Evolutionary conservation across 176 grass and related monocot species (phyloP).

Genomic region (Saccharum officinarum): DNA sequence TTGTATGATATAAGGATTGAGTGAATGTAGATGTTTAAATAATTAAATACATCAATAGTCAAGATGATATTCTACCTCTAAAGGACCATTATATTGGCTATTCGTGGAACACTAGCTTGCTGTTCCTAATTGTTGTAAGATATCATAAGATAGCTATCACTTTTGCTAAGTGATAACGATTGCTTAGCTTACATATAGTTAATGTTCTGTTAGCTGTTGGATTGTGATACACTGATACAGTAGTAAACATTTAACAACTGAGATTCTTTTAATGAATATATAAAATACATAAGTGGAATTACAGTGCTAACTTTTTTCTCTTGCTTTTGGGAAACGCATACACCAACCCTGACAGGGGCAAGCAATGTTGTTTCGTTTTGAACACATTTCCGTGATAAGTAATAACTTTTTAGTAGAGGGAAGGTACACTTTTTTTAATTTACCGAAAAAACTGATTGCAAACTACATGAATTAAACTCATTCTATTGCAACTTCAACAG

Average conservation of each 20-base stretch:
- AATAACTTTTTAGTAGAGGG: not conserved
- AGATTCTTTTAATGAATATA: conserved; percentile 14
- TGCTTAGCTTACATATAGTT: not conserved
- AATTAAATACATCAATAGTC: not conserved
- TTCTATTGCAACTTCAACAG: not conserved
- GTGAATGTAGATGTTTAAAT: not conserved
- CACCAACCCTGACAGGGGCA: not conserved
- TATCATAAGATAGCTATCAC: not conserved
- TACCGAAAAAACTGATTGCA: not conserved
- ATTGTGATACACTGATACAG: not conserved
- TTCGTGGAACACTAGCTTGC: not conserved
- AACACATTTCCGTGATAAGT: not conserved
- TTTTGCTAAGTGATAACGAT: not conserved
- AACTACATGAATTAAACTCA: not conserved
- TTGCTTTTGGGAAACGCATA: not conserved
- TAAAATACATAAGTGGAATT: conserved; percentile 4
- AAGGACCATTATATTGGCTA: not conserved
- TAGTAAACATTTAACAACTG: not conserved
- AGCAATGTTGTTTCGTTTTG: not conserved
- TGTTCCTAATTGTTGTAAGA: not conserved
- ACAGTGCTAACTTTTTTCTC: conserved; percentile 4
- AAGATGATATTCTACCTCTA: not conserved
- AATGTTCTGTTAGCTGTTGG: not conserved
- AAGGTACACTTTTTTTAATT: not conserved
- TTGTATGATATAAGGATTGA: not conserved